These are phyloP conservation scores for Schizopora paradoxa DNA, from an alignment of 1,284 basidiomycete genomes.

Conservation along the genomic window DNA sequence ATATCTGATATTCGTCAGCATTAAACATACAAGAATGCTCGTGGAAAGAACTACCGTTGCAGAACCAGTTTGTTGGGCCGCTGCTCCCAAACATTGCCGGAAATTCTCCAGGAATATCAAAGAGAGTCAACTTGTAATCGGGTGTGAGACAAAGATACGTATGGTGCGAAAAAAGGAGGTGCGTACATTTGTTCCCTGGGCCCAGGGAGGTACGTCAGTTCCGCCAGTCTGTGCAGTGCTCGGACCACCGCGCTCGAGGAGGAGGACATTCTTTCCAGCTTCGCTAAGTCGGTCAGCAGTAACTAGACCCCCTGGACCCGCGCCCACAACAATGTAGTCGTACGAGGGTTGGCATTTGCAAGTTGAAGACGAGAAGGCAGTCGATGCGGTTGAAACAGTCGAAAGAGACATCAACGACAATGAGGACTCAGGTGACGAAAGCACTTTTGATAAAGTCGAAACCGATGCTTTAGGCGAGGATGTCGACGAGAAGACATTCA, in stretches of 20 bases:
- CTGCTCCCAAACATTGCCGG: slow-evolving; percentile 57
- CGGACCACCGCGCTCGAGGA: slow-evolving; percentile 57
- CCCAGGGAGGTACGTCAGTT: slow-evolving; percentile 47
- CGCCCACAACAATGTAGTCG: slow-evolving; percentile 58
- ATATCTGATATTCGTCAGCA: slow-evolving; percentile 32
- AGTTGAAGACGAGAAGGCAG: slow-evolving; percentile 29
- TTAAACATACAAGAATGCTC: not conserved
- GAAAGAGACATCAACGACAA: no score
- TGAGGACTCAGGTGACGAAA: no score
- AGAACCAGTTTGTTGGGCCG: slow-evolving; percentile 53
- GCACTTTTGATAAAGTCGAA: no score
- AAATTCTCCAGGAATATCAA: slow-evolving; percentile 57
- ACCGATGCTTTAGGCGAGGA: no score
- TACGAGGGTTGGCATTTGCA: slow-evolving; percentile 41
- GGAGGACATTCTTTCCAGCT: slow-evolving; percentile 53
- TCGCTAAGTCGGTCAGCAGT: slow-evolving; percentile 53
- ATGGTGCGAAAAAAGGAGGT: not conserved
- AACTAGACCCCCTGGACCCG: slow-evolving; percentile 43
- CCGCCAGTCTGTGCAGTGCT: slow-evolving; percentile 53
- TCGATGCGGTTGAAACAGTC: slow-evolving; percentile 24
- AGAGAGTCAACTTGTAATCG: slow-evolving; percentile 46
- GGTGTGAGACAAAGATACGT: not conserved
- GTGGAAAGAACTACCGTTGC: slow-evolving; percentile 39
- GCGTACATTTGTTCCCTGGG: slow-evolving; percentile 41
- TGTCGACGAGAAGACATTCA: no score